These are phyloP conservation scores for Fusarium oxysporum DNA, from an alignment of 2,329 filamentous ascomycete genomes.

Conservation along the genomic window DNA sequence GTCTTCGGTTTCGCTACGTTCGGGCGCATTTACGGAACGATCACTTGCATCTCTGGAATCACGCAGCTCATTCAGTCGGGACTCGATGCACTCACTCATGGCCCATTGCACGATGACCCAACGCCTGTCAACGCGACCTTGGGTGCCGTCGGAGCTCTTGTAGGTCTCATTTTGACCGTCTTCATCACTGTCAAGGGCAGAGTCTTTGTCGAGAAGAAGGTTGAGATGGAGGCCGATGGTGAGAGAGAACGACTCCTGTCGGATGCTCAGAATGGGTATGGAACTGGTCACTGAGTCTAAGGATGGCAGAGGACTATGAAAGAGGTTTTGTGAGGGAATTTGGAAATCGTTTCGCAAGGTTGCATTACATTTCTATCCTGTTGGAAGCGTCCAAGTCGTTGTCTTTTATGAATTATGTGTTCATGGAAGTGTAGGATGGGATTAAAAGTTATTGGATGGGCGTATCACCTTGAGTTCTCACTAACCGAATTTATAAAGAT, in stretches of 20 bases:
- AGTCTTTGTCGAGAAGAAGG: conserved; percentile 28
- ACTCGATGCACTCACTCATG: conserved; percentile 72
- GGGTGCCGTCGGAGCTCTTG: conserved; percentile 7
- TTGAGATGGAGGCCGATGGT: conserved; percentile 18
- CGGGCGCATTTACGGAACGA: conserved; percentile 80
- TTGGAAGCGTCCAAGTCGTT: not conserved
- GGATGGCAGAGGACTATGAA: not conserved
- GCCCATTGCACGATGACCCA: conserved; percentile 19
- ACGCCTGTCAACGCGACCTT: conserved; percentile 16
- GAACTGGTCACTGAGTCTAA: not conserved
- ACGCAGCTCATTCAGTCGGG: conserved; percentile 78
- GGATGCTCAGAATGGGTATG: conserved; percentile 7
- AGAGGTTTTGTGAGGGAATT: rapidly evolving
- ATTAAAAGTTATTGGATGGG: not conserved
- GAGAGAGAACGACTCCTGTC: conserved; percentile 34
- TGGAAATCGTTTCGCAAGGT: rapidly evolving
- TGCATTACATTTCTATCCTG: rapidly evolving
- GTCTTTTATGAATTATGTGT: too few relatives aligned
- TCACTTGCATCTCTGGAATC: conserved; percentile 78
- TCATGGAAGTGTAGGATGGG: too few relatives aligned
- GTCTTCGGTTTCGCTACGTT: conserved; percentile 86
- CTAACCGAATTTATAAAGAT: too few relatives aligned
- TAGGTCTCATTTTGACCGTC: conserved; percentile 3
- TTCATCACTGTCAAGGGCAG: conserved; percentile 22
- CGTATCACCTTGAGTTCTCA: not conserved